Conservation (phyloP, 2,329 filamentous ascomycete species). For the Cercospora beticola region DNA sequence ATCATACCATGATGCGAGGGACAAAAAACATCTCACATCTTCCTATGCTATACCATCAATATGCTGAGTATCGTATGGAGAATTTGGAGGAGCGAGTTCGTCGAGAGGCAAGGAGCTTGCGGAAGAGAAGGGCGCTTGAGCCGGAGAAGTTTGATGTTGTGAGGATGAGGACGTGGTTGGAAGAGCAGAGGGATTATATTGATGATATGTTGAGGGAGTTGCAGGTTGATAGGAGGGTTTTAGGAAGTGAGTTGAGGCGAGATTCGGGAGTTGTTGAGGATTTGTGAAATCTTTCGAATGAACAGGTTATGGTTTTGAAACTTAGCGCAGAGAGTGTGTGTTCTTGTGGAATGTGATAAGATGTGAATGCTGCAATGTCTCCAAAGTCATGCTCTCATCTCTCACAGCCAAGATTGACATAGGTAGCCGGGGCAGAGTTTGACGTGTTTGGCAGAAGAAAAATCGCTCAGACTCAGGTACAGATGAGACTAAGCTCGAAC, state of each 20-base stretch:
- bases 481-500: too few species aligned
- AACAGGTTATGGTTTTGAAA: background rate
- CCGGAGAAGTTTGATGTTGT: background rate
- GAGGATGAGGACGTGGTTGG: background rate
- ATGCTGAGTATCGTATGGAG: conserved; percentile 61
- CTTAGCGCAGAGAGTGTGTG: background rate
- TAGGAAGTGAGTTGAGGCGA: too few species aligned
- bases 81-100: conserved; percentile 61
- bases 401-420: background rate
- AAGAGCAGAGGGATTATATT: conserved; percentile 9
- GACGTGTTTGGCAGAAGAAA: too few species aligned
- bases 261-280: background rate
- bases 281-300: background rate
- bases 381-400: background rate
- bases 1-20: conserved; percentile 62
- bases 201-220: conserved; percentile 2
- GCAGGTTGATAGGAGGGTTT: background rate
- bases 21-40: conserved; percentile 60
- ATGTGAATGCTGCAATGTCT: background rate
- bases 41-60: conserved; percentile 60
- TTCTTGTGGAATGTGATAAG: background rate
- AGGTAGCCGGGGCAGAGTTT: background rate
- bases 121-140: background rate
- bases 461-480: too few species aligned
- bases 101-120: conserved; percentile 13